Base-by-base conservation (phyloP, 257 asterid genomes). In the Verbascum thapsus region DNA sequence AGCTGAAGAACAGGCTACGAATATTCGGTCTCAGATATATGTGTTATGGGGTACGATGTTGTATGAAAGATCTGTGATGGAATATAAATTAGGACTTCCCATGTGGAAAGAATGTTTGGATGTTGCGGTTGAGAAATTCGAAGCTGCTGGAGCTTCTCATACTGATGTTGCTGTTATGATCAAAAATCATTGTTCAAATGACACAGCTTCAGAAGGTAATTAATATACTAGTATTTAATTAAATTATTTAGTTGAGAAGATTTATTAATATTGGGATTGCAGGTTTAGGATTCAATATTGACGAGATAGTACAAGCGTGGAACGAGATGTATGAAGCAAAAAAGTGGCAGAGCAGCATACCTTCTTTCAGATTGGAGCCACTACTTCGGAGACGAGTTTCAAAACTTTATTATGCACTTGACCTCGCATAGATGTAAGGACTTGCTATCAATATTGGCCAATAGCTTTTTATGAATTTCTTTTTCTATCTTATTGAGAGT, bases 291-390 rank as follows among this genome's bases (percentile, higher is more conserved):
- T 90, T 90, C 86, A 85, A 90, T 71, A 91, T 88, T 56, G 92
- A 88, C 15, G 98, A 91, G 89, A 91, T 91, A 73, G 85, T 91
- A 64, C 95, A 91, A 74, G 98, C 98, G 22, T 88, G 96, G 98
- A 85, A 85, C 47, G 96, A 91, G 82, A 91, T 91, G 98, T 83
- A 85, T 35, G 96, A 91, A 64, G 98, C 98, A 15, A 88, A 78
- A 64, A 82, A 76, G 63, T 88, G 92, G 98, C 87, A 85, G 67
- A 73, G 75, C 41, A 78, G 72, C 26, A 50, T 91, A 66, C 74
- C 95, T 26, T 76, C 94, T 35, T 85, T 80, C 64, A 72, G 96
- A 63, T 52, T 91, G 68, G 96, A 91, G 76, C 94, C 96, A 19
- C 75, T 91, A 47, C 83, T 91, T 17, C 64, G 96, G 39, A 77